Base-by-base conservation (phyloP, 129 eudicot species). In the Saussurea involucrata region DNA sequence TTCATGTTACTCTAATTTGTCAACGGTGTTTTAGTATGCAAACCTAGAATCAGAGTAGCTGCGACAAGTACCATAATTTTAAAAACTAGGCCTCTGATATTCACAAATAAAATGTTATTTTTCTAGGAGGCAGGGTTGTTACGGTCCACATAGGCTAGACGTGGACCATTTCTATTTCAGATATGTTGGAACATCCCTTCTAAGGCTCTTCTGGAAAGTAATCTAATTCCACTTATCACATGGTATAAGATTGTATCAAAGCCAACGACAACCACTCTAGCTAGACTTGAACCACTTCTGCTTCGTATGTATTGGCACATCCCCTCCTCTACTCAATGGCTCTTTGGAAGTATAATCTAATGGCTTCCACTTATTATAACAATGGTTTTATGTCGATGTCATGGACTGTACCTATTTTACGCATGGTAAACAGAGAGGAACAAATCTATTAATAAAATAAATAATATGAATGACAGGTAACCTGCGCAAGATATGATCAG, bases 401-500 rank as follows among this genome's bases (percentile, higher is more conserved):
- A 37, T 37, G 1, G 11, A 15, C 21, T 20, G 24, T 9, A n/a
- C 7, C 5, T 61, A 28, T 66, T 20, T 20, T 3, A 49, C 15
- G 15, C 25, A 67, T 15, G 55, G 22, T 34, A 31, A 68, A 34
- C 22, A 68, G 12, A 32, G 27, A 21, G 0, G 11, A 32, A 67
- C 32, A 12, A 49, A 31, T 22, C 31, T 11, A 28, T 20, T 8
- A 17, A 17, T 22, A 63, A 63, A 20, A 24, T 25, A 75, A 8
- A 8, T 17, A 11, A 65, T 11, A 22, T 15, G 81, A 37, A 40
- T 13, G 40, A 46, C 10, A 66, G 37, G 72, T 78, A 29, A 83
- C 98, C 98, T 86, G 83, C 67, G 80, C 27, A 93, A 69, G 36
- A 93, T 71, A 79, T 88, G 98, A 55, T 84, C 86, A 36, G 97